These are phyloP conservation scores for Phymatotrichopsis omnivora DNA, from an alignment of 2,329 filamentous ascomycete species.

Conservation along the genomic window DNA sequence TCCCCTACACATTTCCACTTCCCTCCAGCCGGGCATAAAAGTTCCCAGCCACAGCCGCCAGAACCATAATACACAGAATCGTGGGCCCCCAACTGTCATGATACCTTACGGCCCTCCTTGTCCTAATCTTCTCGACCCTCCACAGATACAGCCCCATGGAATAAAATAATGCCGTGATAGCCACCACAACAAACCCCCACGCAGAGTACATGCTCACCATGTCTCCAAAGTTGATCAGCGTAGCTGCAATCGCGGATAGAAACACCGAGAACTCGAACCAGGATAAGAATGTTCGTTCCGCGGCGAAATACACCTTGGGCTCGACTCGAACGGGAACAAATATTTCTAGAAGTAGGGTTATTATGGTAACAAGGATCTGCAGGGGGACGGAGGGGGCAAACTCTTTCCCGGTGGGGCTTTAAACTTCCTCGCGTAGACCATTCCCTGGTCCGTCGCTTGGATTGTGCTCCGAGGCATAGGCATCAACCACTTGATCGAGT, in stretches of 20 bases:
- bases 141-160: conserved; percentile 77
- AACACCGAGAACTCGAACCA: conserved; percentile 98
- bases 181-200: conserved; percentile 71
- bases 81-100: conserved; percentile 84
- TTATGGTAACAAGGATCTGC: background rate
- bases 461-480: conserved; percentile 22
- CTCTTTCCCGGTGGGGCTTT: conserved; percentile 48
- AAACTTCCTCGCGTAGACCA: conserved; percentile 38
- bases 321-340: conserved; percentile 93
- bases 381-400: conserved; percentile 31
- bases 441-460: conserved; percentile 15
- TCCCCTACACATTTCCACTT: background rate
- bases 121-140: conserved; percentile 74
- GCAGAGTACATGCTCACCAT: conserved; percentile 56
- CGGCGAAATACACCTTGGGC: conserved; percentile 95
- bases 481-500: conserved; percentile 18
- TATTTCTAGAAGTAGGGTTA: conserved; percentile 42
- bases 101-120: conserved; percentile 74
- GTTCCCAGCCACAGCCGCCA: conserved; percentile 65
- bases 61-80: conserved; percentile 60
- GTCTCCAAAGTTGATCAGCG: conserved; percentile 65
- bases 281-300: conserved; percentile 87
- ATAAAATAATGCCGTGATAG: conserved; percentile 69
- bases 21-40: conserved; percentile 9
- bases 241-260: conserved; percentile 75